Base-by-base conservation (phyloP, 2,329 filamentous ascomycete species). In the Bipolaris gigantea region DNA sequence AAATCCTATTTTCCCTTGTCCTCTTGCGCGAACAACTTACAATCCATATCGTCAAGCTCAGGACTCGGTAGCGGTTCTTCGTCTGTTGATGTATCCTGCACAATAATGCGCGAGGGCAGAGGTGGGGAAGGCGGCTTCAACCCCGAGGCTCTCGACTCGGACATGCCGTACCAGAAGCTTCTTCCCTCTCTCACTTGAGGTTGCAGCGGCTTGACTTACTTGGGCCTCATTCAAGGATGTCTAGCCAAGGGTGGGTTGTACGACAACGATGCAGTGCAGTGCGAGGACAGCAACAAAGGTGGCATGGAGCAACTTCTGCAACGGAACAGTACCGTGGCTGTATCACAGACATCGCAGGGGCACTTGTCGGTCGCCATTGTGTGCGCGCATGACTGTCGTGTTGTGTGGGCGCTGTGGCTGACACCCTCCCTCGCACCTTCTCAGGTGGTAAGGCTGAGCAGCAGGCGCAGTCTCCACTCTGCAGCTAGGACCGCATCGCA, bases 11-110 rank as follows among this genome's bases (percentile, higher is more conserved):
- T 23, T 39, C 19, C 9, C 23, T 41, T 11, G 16, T 23, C 19
- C 15, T 39, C 50, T 35, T 32, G 5, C 23, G 1, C 7, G 38
- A 30, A 16, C 3, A n/a, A 52, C 52, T 45, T 54, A 67, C 62
- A 53, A 47, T 55, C 52, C 35, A 50, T 50, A 23, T 39, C 44
- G 6, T 63, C 64, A 18, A 62, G 60, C 18, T 59, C 65, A 21
- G 61, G 59, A 19, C 64, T 68, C 45, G 61, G 66, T 35, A 57
- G 50, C 33, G 63, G 63, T 33, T 57, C 59, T 19, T 59, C 56
- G 4, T 60, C 62, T 46, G 62, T 62, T 41, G 63, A 64, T 32
- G 67, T 72, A 46, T 74, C 72, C 58, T 74, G 68, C 3, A 75
- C 59, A 23, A 63, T 70, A 42, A 74, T 73, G 39, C 70, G 67